Conservation (phyloP, 2,329 filamentous ascomycete genomes). For the Alternaria sp. region DNA sequence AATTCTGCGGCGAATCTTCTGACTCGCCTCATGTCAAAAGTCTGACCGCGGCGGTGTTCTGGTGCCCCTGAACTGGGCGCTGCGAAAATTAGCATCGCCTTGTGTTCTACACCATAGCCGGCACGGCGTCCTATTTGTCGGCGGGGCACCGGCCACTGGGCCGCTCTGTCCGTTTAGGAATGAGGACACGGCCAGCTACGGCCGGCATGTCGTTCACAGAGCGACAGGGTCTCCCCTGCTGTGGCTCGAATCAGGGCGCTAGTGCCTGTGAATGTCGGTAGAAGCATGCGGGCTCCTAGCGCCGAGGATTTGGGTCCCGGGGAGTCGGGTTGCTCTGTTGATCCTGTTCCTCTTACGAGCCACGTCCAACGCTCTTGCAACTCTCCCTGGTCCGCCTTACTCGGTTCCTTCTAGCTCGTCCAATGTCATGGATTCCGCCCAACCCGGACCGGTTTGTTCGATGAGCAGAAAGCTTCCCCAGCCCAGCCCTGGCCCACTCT, state of each 20-base stretch:
- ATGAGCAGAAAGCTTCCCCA: constrained; percentile 38
- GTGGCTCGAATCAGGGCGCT: constrained; percentile 14
- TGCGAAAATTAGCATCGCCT: constrained; percentile 18
- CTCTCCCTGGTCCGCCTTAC: constrained; percentile 45
- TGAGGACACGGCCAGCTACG: constrained; percentile 31
- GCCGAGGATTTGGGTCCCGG: constrained; percentile 17
- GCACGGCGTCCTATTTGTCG: constrained; percentile 37
- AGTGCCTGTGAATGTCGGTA: constrained; percentile 8
- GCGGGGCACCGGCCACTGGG: constrained; percentile 39
- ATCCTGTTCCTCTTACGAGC: constrained; percentile 43
- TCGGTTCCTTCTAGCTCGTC: constrained; percentile 41
- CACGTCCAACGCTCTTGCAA: constrained; percentile 48
- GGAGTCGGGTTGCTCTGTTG: constrained; percentile 40
- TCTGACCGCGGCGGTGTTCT: constrained; percentile 22
- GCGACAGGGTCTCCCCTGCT: constrained; percentile 23
- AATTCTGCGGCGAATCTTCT: constrained; percentile 37
- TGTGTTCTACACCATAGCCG: constrained; percentile 18
- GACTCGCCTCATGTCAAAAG: constrained; percentile 37
- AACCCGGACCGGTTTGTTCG: constrained; percentile 40
- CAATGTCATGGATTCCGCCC: constrained; percentile 47
- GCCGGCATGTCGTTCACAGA: constrained; percentile 42
- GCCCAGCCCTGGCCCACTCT: constrained; percentile 45
- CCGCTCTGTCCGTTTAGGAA: constrained; percentile 35
- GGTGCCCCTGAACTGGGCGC: constrained; percentile 35
- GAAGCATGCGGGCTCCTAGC: constrained; percentile 17